These are phyloP conservation scores for Arthrobotrys conoides DNA, from an alignment of 2,329 filamentous ascomycete genomes.

Conservation along the genomic window DNA sequence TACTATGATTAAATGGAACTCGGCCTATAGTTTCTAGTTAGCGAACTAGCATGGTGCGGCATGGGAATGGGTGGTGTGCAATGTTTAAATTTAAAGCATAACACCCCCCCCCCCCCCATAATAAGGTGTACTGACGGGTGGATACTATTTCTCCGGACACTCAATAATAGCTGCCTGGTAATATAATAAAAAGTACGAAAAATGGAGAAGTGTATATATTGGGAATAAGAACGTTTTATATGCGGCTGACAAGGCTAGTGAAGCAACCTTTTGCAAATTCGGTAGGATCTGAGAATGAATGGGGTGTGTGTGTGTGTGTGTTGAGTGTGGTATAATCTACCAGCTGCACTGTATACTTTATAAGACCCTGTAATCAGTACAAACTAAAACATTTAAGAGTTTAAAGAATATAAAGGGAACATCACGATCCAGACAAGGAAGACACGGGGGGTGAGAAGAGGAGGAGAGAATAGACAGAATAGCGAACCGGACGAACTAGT, in stretches of 20 bases:
- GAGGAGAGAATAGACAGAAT: constrained; percentile 2
- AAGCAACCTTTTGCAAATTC: background rate
- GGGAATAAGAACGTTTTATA: constrained; percentile 35
- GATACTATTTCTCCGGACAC: constrained; percentile 25
- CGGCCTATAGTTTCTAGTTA: background rate
- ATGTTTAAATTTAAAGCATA: constrained; percentile 8
- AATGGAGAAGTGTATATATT: background rate
- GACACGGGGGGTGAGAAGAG: background rate
- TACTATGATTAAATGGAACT: background rate
- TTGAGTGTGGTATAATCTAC: constrained; percentile 36
- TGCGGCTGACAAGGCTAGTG: constrained; percentile 37
- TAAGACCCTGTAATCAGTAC: constrained; percentile 11
- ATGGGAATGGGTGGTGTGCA: constrained; percentile 5
- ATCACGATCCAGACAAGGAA: background rate
- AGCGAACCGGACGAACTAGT: constrained; percentile 34
- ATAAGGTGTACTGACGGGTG: constrained; percentile 21
- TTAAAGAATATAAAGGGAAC: constrained; percentile 7
- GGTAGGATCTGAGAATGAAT: background rate
- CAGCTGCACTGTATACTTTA: constrained; percentile 12
- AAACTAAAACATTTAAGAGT: background rate
- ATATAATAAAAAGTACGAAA: constrained; percentile 9
- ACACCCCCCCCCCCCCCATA: constrained; percentile 22
- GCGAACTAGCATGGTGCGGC: background rate
- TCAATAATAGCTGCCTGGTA: constrained; percentile 46
- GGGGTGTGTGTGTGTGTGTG: too few relatives aligned